Base-by-base conservation (phyloP, 2,329 filamentous ascomycete genomes). In the Kalmusia sp. region DNA sequence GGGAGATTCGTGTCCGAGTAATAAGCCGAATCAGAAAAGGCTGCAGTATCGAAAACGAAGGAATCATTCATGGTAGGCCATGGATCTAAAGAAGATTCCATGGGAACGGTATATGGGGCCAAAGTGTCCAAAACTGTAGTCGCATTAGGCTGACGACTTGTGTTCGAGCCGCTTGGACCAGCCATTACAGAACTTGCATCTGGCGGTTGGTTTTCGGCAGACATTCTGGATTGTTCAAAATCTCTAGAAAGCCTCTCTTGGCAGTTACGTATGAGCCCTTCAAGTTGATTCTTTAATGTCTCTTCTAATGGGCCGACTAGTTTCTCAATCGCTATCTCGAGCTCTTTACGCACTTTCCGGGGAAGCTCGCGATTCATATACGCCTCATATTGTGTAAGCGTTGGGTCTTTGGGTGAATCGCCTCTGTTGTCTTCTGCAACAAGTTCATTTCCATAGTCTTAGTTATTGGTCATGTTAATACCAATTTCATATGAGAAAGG, bases 351-450 rank as follows among this genome's bases (percentile, higher is more conserved):
- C 5, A 55, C 40, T 25, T 35, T 48, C 21, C 48, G 45, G 2
- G 52, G 52, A 6, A 54, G 30, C 19, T 54, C 52, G 12, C 52
- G 52, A 5, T 30, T 48, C 43, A 55, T 22, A n/a, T 43, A 55
- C 4, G 52, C 48, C 8, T 55, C 48, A 24, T 48, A 51, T 33
- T 55, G 48, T 15, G 45, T 21, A 1, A 55, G 8, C 6, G 47
- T 38, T 1, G 43, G 49, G 8, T 49, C 11, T 24, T 40, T 55
- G 6, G 48, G 52, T n/a, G 52, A 55, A 2, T 28, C 19, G 11
- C 21, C 11, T 12, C 14, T 21, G 14, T 19, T 17, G 2, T 49
- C 21, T 9, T 7, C 11, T 4, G 15, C 12, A n/a, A 17, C 14
- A 19, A 12, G 5, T 6, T 33, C 43, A 4, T 49, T 9, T 14